These are phyloP conservation scores for Fusarium tuaranense DNA, from an alignment of 2,329 filamentous ascomycete genomes.

Conservation along the genomic window DNA sequence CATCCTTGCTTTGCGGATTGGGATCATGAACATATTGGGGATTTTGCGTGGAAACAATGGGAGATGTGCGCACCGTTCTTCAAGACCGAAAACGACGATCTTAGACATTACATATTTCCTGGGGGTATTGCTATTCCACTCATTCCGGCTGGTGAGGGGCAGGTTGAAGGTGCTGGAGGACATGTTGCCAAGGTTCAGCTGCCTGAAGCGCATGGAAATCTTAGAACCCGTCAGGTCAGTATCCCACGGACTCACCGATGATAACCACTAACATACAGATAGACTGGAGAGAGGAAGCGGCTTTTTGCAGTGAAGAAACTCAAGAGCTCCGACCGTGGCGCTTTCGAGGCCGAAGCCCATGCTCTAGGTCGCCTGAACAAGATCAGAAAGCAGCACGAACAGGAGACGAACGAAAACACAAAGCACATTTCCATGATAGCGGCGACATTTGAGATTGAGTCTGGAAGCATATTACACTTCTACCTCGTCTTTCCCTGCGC, in stretches of 20 bases:
- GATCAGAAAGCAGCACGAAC: not conserved
- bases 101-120: conserved; percentile 9
- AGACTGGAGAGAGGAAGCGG: not conserved
- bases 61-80: conserved; percentile 10
- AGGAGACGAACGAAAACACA: not conserved
- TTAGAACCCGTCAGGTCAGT: not conserved
- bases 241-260: not conserved
- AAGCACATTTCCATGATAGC: conserved; percentile 3
- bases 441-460: conserved; percentile 11
- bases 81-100: not conserved
- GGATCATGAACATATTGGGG: not conserved
- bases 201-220: not conserved
- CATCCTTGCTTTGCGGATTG: conserved; percentile 11
- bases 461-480: not conserved
- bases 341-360: not conserved
- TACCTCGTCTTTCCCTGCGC: conserved; percentile 18
- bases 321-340: not conserved
- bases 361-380: not conserved
- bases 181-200: not conserved
- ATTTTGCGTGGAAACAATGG: not conserved
- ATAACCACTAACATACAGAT: too few species aligned
- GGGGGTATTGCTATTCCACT: not conserved
- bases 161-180: not conserved
- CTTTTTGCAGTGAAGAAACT: not conserved
- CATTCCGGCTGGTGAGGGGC: not conserved